Conservation (phyloP, 176 grass and related monocot genomes). For the Sorghum bicolor region DNA sequence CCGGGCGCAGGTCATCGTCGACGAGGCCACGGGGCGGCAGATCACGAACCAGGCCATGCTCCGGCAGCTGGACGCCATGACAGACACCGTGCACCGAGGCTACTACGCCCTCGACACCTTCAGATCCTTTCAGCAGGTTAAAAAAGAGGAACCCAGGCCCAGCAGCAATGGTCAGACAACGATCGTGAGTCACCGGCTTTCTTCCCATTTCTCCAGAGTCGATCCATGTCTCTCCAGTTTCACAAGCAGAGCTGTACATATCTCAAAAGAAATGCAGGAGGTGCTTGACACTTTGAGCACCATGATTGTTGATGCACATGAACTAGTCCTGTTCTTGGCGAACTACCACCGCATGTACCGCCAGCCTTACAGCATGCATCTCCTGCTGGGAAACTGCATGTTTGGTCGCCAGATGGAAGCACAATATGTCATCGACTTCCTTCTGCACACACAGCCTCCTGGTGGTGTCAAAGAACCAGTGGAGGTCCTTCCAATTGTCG, state of each 20-base stretch:
- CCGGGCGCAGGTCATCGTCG: neutral
- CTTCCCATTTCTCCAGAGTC: neutral
- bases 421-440: too few relatives aligned
- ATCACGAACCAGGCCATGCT: neutral
- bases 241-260: too few relatives aligned
- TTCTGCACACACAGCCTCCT: too few relatives aligned
- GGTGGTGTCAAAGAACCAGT: too few relatives aligned
- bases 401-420: too few relatives aligned
- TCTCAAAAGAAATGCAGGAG: neutral
- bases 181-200: neutral
- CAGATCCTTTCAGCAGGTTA: too few relatives aligned
- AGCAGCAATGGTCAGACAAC: too few relatives aligned
- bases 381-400: too few relatives aligned
- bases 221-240: neutral
- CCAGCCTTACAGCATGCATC: too few relatives aligned
- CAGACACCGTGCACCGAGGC: neutral
- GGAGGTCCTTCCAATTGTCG: too few relatives aligned
- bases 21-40: neutral
- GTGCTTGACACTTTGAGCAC: neutral
- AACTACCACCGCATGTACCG: neutral
- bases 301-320: neutral
- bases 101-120: neutral
- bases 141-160: neutral
- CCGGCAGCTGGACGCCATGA: neutral
- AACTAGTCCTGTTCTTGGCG: neutral